Evolutionary conservation across 2,329 filamentous ascomycete genomes (phyloP), one percentile per base, ranked within the genome.

Genomic region (Clonostachys rosea): DNA sequence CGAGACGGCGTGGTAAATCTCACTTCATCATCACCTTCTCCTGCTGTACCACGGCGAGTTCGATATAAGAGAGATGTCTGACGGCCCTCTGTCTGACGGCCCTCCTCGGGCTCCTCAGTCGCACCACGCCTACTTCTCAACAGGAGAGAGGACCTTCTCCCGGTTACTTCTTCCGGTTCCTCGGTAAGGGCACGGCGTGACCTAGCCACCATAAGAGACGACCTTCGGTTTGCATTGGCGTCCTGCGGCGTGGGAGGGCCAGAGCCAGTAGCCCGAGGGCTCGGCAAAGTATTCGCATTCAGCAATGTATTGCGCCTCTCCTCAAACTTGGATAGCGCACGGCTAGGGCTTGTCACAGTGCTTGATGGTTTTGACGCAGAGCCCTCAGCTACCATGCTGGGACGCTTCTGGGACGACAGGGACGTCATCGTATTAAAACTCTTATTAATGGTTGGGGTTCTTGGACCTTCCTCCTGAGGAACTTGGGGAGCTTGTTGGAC

Each of bases 1-100:
- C 83, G 71, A 5, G 81, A 83, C 2, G 80, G 79, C 3, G 75
- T 70, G n/a, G 77, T 74, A 52, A 77, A 73, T 34, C 71, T 67
- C n/a, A 59, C 42, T 43, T 76, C 74, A 2, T 79, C 74, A 11
- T 76, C 74, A 3, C 78, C 70, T 34, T 74, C 69, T 13, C 70
- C 70, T 33, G 71, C 59, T 35, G 74, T 74, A 12, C 65, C 67
- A 36, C 75, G 68, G 20, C 76, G 70, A 39, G 63, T 64, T 44
- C 76, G 72, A 14, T 73, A 56, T 35, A 78, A 56, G 6, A 75
- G 49, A 37, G 71, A 69, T 34, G 71, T 72, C 24, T 57, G 59
- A 40, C 65, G 68, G 17, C 68, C 70, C 40, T 74, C 73, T 16
- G 24, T 7, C 20, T 57, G 59, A 41, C 65, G 67, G 17, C 68